Conservation (phyloP, 2,329 filamentous ascomycete genomes). For the Curvularia lunata region DNA sequence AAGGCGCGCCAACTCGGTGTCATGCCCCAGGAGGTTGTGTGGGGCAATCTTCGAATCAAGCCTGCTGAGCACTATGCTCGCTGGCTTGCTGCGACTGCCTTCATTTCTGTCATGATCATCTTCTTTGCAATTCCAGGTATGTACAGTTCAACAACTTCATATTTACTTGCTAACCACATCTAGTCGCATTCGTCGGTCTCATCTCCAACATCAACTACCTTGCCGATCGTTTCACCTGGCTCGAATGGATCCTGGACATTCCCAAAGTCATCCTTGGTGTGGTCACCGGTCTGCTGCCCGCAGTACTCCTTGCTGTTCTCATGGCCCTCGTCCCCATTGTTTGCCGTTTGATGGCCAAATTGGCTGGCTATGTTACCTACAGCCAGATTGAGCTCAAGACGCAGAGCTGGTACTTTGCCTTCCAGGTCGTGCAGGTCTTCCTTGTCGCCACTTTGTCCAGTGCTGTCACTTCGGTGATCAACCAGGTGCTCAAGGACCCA, state of each 20-base stretch:
- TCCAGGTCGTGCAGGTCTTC: constrained; percentile 95
- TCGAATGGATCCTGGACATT: constrained; percentile 53
- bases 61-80: constrained; percentile 40
- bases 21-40: constrained; percentile 55
- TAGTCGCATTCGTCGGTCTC: constrained; percentile 52
- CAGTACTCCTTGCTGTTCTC: constrained; percentile 52
- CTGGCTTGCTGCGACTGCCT: constrained; percentile 45
- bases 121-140: constrained; percentile 54
- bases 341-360: constrained; percentile 47
- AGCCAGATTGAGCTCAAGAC: constrained; percentile 70
- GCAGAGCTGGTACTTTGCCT: constrained; percentile 90
- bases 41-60: constrained; percentile 54
- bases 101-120: constrained; percentile 52
- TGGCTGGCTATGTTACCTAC: constrained; percentile 49
- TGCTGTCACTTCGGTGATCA: constrained; percentile 68
- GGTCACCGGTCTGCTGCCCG: constrained; percentile 55
- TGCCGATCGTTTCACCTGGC: constrained; percentile 46
- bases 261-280: constrained; percentile 52
- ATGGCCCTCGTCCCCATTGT: constrained; percentile 55
- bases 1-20: constrained; percentile 53
- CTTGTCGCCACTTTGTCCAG: constrained; percentile 83
- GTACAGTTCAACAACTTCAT: background rate
- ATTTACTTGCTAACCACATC: constrained; percentile 16
- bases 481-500: constrained; percentile 68
- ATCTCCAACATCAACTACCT: constrained; percentile 56